Base-by-base conservation (phyloP, 495 filamentous ascomycete species). In the Penicilliopsis zonata region DNA sequence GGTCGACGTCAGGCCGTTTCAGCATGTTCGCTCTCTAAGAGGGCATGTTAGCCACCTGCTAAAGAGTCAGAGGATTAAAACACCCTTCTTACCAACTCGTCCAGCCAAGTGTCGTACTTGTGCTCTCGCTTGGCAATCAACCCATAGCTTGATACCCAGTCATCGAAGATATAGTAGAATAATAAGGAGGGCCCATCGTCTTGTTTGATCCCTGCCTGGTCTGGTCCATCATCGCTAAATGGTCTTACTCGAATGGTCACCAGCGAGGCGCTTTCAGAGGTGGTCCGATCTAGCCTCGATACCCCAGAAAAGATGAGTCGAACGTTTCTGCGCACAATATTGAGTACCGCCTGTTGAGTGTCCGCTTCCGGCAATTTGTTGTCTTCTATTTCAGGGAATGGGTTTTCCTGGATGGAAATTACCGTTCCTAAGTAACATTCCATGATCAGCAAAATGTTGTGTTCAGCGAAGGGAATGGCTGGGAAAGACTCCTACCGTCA, bases 81-180 rank as follows among this genome's bases (percentile, higher is more conserved):
- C 15, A 36, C 3, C 23, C 25, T 36, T 19, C 29, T 36, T 55
- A 80, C 76, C 47, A 86, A 41, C 32, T 55, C 29, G 23, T 72
- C 63, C 16, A 86, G 59, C 27, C 66, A 49, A 5, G 59, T 54
- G 5, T 67, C 70, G 39, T 81, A 83, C 34, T 66, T 69, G 35
- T 76, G 68, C 35, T 79, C 69, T 20, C 67, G 57, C 23, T 67
- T 63, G 9, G 72, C 62, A 23, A 85, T 69, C 13, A 83, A 59
- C 14, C 62, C 59, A 44, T 78, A 82, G 37, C 68, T 78, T 5
- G 75, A 75, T 26, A 74, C 65, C 80, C 81, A 92, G 50, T 90
- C 83, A 42, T 93, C 85, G 42, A 90, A 92, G 4, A 93, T 65
- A 46, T 87, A 90, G 49, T 84, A 88, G 44, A 88, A 83, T 9